Base-by-base conservation (phyloP, 1,284 basidiomycete genomes). In the Sanghuangporus weigelae region DNA sequence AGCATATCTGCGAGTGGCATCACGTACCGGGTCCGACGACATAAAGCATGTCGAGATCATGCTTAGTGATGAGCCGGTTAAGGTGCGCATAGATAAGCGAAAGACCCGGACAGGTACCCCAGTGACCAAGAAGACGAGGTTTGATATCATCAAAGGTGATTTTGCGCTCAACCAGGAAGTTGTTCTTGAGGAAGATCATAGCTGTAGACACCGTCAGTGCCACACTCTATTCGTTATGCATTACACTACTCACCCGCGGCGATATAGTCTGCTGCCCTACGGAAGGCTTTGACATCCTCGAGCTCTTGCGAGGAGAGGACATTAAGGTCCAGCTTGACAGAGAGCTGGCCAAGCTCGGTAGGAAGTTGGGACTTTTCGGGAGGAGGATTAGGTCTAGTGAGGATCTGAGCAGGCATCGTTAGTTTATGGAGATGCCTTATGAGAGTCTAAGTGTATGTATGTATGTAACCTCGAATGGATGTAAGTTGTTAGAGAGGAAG, bases 101-200 rank as follows among this genome's bases (percentile, higher is more conserved):
- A 26, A 95, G 83, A 31, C 92, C 93, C 0, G 90, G 89, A 68
- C 88, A 90, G 3, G 89, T 90, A 46, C 87, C 87, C 86, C 87
- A 89, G 66, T 90, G 87, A 0, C 88, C 87, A 14, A 95, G 82
- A 21, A 95, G 82, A 66, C 93, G 85, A 57, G 80, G 77, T 75
- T 94, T 94, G 77, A 94, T 86, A 71, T 93, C 81, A 54, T 89
- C 83, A 35, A 79, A 74, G 16, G 75, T 80, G 59, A 93, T 77
- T 16, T 81, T 75, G 35, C 82, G 77, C 64, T 87, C 81, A 53
- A 93, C 76, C 2, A 92, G 78, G n/a, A 86, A 82, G 68, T 94
- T 90, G 68, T 83, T 77, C 67, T 83, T 85, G 59, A 95, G 77
- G 76, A 93, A 95, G 69, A 93, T 93, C 87, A 90, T 89, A 0